Evolutionary conservation across 2,329 filamentous ascomycete genomes (phyloP), one percentile per base, ranked within the genome.

Genomic region (Fonsecaea multimorphosa): DNA sequence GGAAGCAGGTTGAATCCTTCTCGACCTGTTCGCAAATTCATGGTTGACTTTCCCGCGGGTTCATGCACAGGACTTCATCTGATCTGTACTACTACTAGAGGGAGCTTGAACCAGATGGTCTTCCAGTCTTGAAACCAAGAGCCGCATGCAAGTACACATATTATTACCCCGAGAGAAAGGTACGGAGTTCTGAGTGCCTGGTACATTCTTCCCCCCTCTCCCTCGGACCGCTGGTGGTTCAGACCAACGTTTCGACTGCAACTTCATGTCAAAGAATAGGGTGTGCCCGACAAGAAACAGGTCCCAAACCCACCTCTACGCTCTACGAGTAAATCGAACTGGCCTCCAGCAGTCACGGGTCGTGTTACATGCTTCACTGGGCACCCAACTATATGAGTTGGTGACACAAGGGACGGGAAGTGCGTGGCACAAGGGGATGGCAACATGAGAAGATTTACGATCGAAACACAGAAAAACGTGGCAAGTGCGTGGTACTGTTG

Each of bases 401-500:
- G 44, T 49, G 44, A 49, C 44, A 49, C 44, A 49, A 11, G 44
- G 11, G 44, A 49, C 44, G 3, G 44, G 8, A 24, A 49, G 9
- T 12, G 44, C 6, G 19, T 49, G 11, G 44, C 14, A 49, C 44
- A 22, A 49, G 8, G 44, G 19, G 11, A 24, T 49, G 44, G 19
- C 44, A 49, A 49, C 19, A 49, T 49, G 44, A 24, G 22, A 49
- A 24, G 44, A 49, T 49, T 49, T 49, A 9, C 44, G 44, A 49
- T 49, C 24, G 44, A 49, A 49, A 49, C 19, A 49, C 44, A 12
- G n/a, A 12, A 49, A 49, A 49, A 49, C 44, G 44, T 49, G 44
- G 44, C 22, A 19, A 49, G 22, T 24, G 44, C 44, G 19, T 49
- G 44, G 19, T 49, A 16, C 44, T 49, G 44, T 49, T 24, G 44